Percentiles rank a stretch among this genome's conserved stretches.
phyloP scores from a whole-genome alignment of 2,329 filamentous ascomycete species.

The Fusarium sp. region DNA sequence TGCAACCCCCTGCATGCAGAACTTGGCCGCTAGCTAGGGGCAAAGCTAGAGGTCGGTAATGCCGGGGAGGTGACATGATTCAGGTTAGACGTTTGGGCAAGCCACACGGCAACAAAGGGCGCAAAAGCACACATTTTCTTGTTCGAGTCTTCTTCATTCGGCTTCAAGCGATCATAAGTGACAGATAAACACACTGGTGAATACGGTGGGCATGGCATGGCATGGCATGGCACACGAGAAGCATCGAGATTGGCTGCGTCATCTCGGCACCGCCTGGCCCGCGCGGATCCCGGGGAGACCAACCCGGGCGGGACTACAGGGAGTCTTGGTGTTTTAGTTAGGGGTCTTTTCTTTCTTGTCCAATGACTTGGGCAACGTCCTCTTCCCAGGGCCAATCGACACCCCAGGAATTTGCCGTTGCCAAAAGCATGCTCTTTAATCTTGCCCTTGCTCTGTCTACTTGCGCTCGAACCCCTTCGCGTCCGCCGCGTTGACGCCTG shows the following conservation, averaged over 20 bases:
- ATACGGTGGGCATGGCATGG: not conserved
- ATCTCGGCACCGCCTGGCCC: not conserved
- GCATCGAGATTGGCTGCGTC: not conserved
- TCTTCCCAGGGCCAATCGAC: not conserved
- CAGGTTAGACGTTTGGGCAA: not conserved
- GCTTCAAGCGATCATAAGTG: not conserved
- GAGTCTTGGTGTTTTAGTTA: not conserved
- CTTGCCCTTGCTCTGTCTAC: not conserved
- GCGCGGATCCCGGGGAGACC: not conserved
- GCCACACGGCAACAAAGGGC: not conserved
- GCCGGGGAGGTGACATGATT: not conserved
- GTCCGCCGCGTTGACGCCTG: not conserved
- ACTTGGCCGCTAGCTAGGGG: not conserved
- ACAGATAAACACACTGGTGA: not conserved
- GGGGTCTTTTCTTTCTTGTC: not conserved
- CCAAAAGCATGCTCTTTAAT: not conserved
- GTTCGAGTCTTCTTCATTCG: not conserved
- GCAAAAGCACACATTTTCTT: not conserved
- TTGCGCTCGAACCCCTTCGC: not conserved
- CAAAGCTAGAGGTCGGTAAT: not conserved
- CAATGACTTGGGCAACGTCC: not conserved
- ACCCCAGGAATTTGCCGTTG: not conserved
- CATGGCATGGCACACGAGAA: not conserved
- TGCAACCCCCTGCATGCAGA: not conserved
- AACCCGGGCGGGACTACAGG: not conserved